Base-by-base conservation (phyloP, 495 filamentous ascomycete genomes). In the Hypomontagnella monticulosa region DNA sequence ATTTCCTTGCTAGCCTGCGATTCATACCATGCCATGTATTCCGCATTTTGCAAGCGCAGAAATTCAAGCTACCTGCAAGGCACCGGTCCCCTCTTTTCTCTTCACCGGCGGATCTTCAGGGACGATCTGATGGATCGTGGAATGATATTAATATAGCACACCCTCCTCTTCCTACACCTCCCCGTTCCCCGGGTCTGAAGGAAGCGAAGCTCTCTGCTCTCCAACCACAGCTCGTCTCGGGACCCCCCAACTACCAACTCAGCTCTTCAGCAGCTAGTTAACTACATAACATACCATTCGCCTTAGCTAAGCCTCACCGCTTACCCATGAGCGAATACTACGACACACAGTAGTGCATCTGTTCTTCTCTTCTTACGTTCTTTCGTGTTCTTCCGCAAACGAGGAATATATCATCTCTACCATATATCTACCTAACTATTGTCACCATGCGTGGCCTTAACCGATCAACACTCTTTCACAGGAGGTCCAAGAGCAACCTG, bases 391-490 rank as follows among this genome's bases (percentile, higher is more conserved):
- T 14, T 23, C 32, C 3, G 11, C 37, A 8, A 14, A 0, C 16
- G 37, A 44, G 43, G 16, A 18, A 5, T 10, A 46, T 11, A 16
- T 16, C 32, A 67, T 34, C 34, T 10, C 6, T 12, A 53, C 14
- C 16, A 4, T 58, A 55, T 27, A 16, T 40, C 20, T 41, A 37
- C 38, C n/a, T 49, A 15, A 57, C 20, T 53, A 42, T 18, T 19
- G 42, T 32, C 57, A 70, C 20, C 49, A 74, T 72, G 71, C 40
- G 57, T 18, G 46, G 56, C 41, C 20, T 71, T 11, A 62, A 30
- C 23, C 54, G 50, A 40, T 57, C 66, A 23, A 52, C 69, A 16
- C 59, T 72, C 56, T 74, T 72, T 57, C 63, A 69, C 37, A 69
- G 59, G 52, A 74, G 61, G 30, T 71, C 71, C 0, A 71, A 63